Conservation (phyloP, 768 basidiomycete species). For the Porpolomopsis calyptriformis region DNA sequence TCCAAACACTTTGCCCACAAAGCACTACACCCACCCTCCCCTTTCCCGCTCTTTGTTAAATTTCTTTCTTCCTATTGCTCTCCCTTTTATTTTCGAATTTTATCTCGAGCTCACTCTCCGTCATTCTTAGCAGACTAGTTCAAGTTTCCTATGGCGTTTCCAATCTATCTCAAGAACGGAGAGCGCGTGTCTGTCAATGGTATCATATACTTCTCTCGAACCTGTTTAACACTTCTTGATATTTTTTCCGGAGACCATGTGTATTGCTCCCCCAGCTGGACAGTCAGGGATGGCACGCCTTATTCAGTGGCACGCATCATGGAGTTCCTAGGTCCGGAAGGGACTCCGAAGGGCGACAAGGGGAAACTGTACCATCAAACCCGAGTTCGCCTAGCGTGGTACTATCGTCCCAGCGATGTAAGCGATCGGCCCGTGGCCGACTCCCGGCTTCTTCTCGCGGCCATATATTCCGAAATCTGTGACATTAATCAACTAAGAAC, state of each 20-base stretch:
- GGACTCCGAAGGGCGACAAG: constrained; percentile 53
- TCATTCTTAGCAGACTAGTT: constrained; percentile 22
- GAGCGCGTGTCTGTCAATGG: constrained; percentile 82
- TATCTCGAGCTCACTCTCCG: constrained; percentile 24
- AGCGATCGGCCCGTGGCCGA: constrained; percentile 86
- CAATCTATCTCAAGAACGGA: constrained; percentile 67
- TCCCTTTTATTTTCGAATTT: constrained; percentile 10
- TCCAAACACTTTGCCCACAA: too few relatives aligned
- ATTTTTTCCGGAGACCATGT: constrained; percentile 74
- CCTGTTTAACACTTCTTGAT: constrained; percentile 8
- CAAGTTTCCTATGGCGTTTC: constrained; percentile 29
- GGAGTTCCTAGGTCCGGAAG: constrained; percentile 84
- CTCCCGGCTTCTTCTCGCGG: constrained; percentile 83
- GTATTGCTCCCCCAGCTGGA: constrained; percentile 91
- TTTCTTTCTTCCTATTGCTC: too few relatives aligned
- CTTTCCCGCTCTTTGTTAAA: too few relatives aligned
- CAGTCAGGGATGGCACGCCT: constrained; percentile 84
- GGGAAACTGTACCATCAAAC: constrained; percentile 61
- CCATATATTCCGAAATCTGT: constrained; percentile 94
- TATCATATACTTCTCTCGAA: too few relatives aligned
- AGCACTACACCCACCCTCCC: too few relatives aligned
- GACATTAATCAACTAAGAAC: constrained; percentile 89
- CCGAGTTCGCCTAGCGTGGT: constrained; percentile 88
- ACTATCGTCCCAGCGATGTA: constrained; percentile 94
- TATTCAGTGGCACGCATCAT: constrained; percentile 95